phyloP scores from a whole-genome alignment of 176 grass and related monocot species.

The Poa pratensis region DNA sequence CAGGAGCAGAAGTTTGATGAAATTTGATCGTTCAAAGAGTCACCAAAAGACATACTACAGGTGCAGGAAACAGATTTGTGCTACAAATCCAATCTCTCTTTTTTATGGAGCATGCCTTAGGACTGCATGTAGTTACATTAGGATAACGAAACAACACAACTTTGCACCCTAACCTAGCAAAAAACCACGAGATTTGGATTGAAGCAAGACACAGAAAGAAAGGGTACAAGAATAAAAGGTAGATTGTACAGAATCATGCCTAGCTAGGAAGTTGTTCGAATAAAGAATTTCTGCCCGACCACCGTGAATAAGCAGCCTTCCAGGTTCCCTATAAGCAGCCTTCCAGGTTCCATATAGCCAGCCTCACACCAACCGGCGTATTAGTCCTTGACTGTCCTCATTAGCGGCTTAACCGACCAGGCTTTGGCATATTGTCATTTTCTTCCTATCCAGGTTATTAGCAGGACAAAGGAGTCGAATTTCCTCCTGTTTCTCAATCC shows the following conservation, averaged over 20 bases:
- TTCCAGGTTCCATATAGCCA: neutral
- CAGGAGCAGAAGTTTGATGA: slow-evolving; percentile 3
- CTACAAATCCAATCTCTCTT: slow-evolving; percentile 21
- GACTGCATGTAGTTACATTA: neutral
- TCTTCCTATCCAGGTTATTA: slow-evolving; percentile 3
- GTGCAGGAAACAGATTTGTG: slow-evolving; percentile 16
- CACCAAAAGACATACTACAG: neutral
- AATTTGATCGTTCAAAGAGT: slow-evolving; percentile 24
- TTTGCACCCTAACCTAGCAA: neutral
- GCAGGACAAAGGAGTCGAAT: neutral
- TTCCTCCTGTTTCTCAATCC: slow-evolving; percentile 17
- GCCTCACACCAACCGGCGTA: neutral
- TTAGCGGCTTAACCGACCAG: neutral
- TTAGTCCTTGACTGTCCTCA: neutral
- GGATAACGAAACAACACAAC: slow-evolving; percentile 15
- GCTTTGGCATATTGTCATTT: neutral
- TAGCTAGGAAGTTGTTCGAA: neutral
- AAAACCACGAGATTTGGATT: slow-evolving; percentile 2
- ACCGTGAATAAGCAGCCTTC: slow-evolving; percentile 4
- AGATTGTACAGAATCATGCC: neutral
- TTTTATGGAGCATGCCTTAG: neutral
- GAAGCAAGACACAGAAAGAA: slow-evolving; percentile 6
- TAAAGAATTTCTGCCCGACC: neutral
- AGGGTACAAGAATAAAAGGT: neutral
- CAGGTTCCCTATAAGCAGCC: neutral